Conservation (phyloP, 345 rosid species). For the Acer saccharum region DNA sequence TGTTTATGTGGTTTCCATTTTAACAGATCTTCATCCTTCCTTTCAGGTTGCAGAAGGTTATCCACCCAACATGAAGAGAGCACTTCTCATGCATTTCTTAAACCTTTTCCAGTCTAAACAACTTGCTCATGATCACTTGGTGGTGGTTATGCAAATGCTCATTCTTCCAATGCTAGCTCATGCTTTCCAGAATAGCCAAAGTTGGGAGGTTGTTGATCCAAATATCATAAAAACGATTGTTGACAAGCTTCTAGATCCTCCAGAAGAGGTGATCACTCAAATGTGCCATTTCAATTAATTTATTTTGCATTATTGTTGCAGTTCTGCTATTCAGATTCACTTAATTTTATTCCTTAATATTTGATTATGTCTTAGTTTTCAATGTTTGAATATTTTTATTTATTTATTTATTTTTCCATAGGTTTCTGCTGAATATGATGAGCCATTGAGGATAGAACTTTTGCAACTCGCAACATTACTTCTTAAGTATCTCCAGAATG, state of each 20-base stretch:
- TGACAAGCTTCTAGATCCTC: constrained; percentile 99
- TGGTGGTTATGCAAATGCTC: constrained; percentile 98
- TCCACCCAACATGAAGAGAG: constrained; percentile 76
- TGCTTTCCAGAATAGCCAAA: constrained; percentile 87
- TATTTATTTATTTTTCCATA: constrained; percentile 24
- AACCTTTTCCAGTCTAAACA: constrained; percentile 92
- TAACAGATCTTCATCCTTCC: constrained; percentile 13
- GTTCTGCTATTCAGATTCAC: constrained; percentile 2
- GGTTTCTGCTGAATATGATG: constrained; percentile 99
- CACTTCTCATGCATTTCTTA: constrained; percentile 84
- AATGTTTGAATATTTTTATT: constrained; percentile 9
- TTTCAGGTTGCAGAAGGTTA: constrained; percentile 96
- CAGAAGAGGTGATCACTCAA: constrained; percentile 76
- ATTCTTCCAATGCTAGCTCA: constrained; percentile 98
- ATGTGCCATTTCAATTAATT: constrained; percentile 2
- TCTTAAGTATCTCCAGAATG: constrained; percentile 90
- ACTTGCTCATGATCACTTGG: constrained; percentile 92
- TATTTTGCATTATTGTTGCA: constrained; percentile 1
- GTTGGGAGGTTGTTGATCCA: constrained; percentile 95
- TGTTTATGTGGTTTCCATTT: constrained; percentile 2
- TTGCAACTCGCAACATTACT: constrained; percentile 97
- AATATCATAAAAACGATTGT: constrained; percentile 85
- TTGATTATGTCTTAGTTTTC: constrained; percentile 16
- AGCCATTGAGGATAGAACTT: constrained; percentile 96
- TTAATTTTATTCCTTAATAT: neutral